These are phyloP conservation scores for Fusarium praegraminearum DNA, from an alignment of 2,329 filamentous ascomycete species.

Conservation along the genomic window DNA sequence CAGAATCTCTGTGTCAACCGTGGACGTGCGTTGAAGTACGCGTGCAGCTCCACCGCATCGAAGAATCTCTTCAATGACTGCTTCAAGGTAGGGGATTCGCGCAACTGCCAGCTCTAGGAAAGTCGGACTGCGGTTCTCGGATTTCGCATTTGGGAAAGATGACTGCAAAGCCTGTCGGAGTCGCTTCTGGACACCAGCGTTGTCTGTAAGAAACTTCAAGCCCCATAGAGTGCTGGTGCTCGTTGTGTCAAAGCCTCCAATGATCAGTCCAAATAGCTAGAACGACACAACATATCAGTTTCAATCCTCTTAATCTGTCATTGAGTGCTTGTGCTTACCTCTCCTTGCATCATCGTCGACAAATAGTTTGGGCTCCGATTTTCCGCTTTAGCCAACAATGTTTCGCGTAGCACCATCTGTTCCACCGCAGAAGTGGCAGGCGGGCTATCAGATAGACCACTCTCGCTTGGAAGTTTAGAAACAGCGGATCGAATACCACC, in stretches of 20 bases:
- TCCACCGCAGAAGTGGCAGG: neutral
- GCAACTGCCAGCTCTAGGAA: neutral
- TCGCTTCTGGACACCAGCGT: neutral
- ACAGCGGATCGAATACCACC: neutral
- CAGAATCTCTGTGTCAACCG: neutral
- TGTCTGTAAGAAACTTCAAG: neutral
- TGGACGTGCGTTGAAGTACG: neutral
- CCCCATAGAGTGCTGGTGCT: neutral
- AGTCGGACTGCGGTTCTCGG: neutral
- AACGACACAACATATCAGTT: neutral
- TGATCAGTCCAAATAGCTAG: neutral
- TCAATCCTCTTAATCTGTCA: fast-evolving
- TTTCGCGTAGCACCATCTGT: neutral
- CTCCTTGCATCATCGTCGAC: neutral
- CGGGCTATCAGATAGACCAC: fast-evolving
- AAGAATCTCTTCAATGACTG: neutral
- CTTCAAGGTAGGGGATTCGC: neutral
- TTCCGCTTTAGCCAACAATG: neutral
- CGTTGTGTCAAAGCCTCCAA: neutral
- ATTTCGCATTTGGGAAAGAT: neutral
- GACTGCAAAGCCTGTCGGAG: neutral
- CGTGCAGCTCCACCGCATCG: neutral
- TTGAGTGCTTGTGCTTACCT: neutral
- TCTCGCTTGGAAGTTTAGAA: neutral
- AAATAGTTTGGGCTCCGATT: neutral